Base-by-base conservation (phyloP, 305 asterid species). In the Euphrasia arctica region DNA sequence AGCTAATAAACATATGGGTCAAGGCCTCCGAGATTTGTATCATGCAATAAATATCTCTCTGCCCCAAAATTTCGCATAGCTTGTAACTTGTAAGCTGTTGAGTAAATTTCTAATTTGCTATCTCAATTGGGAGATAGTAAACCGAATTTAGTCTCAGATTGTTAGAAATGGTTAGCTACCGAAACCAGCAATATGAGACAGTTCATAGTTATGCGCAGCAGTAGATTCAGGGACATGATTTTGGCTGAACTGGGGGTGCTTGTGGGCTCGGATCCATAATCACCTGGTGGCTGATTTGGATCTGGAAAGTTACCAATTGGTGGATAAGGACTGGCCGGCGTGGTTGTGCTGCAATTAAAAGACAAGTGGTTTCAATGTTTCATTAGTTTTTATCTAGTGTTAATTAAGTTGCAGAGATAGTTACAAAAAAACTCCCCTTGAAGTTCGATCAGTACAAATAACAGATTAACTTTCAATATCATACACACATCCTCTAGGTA, bases 221-320 rank as follows among this genome's bases (percentile, higher is more conserved):
- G 68, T 74, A 72, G 64, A 75, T 74, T 75, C 79, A 59, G 50
- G 22, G 91, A 73, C 47, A 55, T 13, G 62, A 52, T 73, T 60
- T 72, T 78, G 59, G 83, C 95, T 58, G 84, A 77, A 79, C 58
- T 89, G 48, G 98, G 97, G 47, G 82, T 70, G 34, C 91, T 85
- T 14, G 88, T 82, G 66, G 97, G 96, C 72, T 80, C 89, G 5
- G 75, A 63, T 41, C 95, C 95, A 27, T 78, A 79, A 66, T 87
- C 83, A 13, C 15, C 52, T 18, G 52, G 4, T 47, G 52, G 52
- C 52, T 47, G 43, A 39, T 7, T 70, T 71, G 97, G 91, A 57
- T 79, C 96, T 25, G 88, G 60, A 67, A 82, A 83, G 67, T 42
- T 75, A 63, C 82, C 94, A 48, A 77, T 75, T 2, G 94, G 90